phyloP scores from a whole-genome alignment of 1,284 basidiomycete genomes.

The Volvariella volvacea region DNA sequence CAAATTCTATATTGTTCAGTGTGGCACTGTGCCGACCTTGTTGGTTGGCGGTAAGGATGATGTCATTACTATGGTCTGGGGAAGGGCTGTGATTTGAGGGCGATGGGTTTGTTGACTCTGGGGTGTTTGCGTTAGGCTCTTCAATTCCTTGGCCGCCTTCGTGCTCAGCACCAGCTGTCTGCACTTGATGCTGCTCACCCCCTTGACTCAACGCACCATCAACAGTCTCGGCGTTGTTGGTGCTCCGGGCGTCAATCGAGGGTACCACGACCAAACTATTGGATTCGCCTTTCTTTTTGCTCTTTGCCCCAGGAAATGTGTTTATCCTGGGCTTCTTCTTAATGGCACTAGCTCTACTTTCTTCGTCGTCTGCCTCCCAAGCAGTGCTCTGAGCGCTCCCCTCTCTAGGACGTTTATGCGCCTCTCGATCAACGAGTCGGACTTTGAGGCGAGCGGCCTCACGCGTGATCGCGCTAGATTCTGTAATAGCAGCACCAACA shows the following conservation, averaged over 20 bases:
- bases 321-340: slow-evolving; percentile 53
- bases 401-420: slow-evolving; percentile 39
- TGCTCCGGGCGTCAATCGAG: no score
- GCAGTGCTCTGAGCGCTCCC: slow-evolving; percentile 17
- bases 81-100: neutral
- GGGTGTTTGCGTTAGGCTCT: slow-evolving; percentile 4
- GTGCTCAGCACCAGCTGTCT: no score
- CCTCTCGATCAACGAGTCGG: slow-evolving; percentile 42
- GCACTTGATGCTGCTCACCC: no score
- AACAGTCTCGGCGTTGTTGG: no score
- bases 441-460: slow-evolving; percentile 50
- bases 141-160: no score
- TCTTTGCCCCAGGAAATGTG: slow-evolving; percentile 36
- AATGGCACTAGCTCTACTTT: slow-evolving; percentile 47
- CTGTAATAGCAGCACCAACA: slow-evolving; percentile 58
- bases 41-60: slow-evolving; percentile 17
- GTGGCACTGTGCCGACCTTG: no score
- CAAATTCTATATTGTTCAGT: no score
- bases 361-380: slow-evolving; percentile 33
- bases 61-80: slow-evolving; percentile 4
- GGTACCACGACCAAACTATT: no score
- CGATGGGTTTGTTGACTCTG: slow-evolving; percentile 2
- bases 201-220: no score
- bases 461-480: slow-evolving; percentile 30
- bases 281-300: slow-evolving; percentile 10